Base-by-base conservation (phyloP, 2,329 filamentous ascomycete species). In the Penicillium griseofulvum region DNA sequence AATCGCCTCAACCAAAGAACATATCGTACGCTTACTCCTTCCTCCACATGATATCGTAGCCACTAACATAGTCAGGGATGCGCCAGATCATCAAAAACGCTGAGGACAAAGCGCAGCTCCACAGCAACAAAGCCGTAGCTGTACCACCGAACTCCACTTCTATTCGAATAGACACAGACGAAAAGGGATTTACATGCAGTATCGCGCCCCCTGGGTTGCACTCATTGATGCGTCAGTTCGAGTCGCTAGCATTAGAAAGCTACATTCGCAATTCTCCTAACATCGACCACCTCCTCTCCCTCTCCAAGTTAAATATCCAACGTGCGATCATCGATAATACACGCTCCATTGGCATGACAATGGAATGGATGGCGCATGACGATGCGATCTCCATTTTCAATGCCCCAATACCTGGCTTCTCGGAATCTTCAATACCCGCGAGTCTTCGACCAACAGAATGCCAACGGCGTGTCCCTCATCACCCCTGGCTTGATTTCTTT, bases 401-500 rank as follows among this genome's bases (percentile, higher is more conserved):
- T 7, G 16, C 53, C 1, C 12, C 34, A 11, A 38, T 38, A 10
- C 57, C 57, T 11, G 26, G 46, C 12, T 42, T 50, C 44, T 57
- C 41, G 16, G 48, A 31, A 26, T 24, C 34, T 1, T 4, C 19
- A 12, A 61, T 69, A 17, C 67, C 66, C 6, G 16, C 60, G 54
- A 46, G 62, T 64, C 55, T 76, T 16, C 70, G 57, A n/a, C 73
- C 74, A 7, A 76, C 72, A 12, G 50, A 58, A 8, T 52, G 69
- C 10, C 74, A 77, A 51, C 61, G 68, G 8, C 62, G 60, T 2
- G 65, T 66, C 4, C 60, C 71, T 19, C 74, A 77, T 58, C 68
- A 68, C 22, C 63, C 65, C 0, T 77, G 73, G 72, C 69, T 76
- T 43, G 75, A 77, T 54, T 66, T 73, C n/a, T 71, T 76, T 29